Evolutionary conservation across 2,329 filamentous ascomycete species (phyloP), one percentile per base, ranked within the genome.

Genomic region (Teratosphaeria pseudoeucalypti): DNA sequence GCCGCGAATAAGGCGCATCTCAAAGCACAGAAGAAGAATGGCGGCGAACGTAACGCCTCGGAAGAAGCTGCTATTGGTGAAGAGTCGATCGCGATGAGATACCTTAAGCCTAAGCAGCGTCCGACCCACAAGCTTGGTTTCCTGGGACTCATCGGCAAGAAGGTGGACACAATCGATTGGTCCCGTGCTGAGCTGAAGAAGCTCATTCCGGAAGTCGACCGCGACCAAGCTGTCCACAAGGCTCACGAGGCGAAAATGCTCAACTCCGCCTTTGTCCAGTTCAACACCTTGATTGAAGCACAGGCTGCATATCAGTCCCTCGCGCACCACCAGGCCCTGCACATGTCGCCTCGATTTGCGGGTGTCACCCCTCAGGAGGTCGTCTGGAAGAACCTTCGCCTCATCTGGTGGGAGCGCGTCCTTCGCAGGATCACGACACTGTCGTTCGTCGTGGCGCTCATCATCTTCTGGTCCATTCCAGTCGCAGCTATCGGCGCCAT

Each of bases 81-180:
- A 68, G 77, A 79, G 66, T 85, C 92, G 59, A 77, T 90, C 43
- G 88, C 89, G 12, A 84, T 85, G 14, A 86, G 85, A 64, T 95
- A 88, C 85, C 77, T 96, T 47, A 80, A 85, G 16, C 77, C 79
- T 10, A 87, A 89, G 73, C 81, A 90, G 66, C 83, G 91, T 52
- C 91, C 91, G 1, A 85, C 87, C 1, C 91, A 96, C 71, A 84
- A 84, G 37, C 77, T 86, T 58, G 89, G 87, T 71, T 78, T 87
- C 54, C 43, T 49, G 4, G 43, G 43, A 49, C 79, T 89, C 54
- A 82, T 92, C 65, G 89, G 91, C 65, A 86, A 90, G 71, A 94
- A 95, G 73, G 92, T 96, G 16, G 94, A 99, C 75, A 94, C 91
- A 0, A 96, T 99, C 73, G 85, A 92, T 63, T 96, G 89, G 88